A percentile compares a stretch with the other conserved stretches of the same genome.
These are phyloP conservation scores for Aurantiochytrium sp. DNA, from an alignment of 108 stramenopile genomes.

Conservation along the genomic window DNA sequence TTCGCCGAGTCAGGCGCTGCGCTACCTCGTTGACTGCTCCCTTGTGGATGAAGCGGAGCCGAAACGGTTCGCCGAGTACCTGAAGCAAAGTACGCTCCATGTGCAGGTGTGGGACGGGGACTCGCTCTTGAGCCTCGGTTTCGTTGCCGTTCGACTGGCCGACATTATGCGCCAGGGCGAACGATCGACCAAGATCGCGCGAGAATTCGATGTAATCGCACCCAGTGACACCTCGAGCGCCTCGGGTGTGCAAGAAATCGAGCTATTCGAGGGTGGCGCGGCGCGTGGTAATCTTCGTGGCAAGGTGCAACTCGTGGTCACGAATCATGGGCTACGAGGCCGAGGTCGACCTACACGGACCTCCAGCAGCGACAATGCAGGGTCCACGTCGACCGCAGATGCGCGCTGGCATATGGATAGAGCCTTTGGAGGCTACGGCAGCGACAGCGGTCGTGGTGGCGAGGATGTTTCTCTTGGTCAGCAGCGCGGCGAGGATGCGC, in stretches of 20 bases:
- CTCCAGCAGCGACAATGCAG: neutral
- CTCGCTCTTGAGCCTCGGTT: constrained; percentile 43
- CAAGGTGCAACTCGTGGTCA: constrained; percentile 28
- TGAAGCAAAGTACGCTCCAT: constrained; percentile 33
- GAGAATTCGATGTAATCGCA: constrained; percentile 32
- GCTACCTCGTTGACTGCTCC: constrained; percentile 42
- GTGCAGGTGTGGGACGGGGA: constrained; percentile 58
- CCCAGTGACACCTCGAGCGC: neutral
- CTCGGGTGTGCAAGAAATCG: neutral
- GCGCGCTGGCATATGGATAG: neutral
- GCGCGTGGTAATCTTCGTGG: constrained; percentile 18
- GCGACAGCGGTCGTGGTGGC: neutral
- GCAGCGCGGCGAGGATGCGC: neutral
- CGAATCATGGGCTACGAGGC: constrained; percentile 29
- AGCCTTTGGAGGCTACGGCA: neutral
- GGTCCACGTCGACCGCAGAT: neutral
- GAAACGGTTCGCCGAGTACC: constrained; percentile 36
- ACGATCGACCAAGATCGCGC: constrained; percentile 32
- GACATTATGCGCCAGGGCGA: constrained; percentile 48
- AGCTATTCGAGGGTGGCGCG: neutral
- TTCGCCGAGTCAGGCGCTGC: constrained; percentile 32
- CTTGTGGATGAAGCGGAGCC: constrained; percentile 27
- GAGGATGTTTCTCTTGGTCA: no score
- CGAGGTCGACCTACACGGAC: neutral
- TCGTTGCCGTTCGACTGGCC: constrained; percentile 37